phyloP scores from a whole-genome alignment of 169 alveolate genomes.

The Plasmodium chabaudi region DNA sequence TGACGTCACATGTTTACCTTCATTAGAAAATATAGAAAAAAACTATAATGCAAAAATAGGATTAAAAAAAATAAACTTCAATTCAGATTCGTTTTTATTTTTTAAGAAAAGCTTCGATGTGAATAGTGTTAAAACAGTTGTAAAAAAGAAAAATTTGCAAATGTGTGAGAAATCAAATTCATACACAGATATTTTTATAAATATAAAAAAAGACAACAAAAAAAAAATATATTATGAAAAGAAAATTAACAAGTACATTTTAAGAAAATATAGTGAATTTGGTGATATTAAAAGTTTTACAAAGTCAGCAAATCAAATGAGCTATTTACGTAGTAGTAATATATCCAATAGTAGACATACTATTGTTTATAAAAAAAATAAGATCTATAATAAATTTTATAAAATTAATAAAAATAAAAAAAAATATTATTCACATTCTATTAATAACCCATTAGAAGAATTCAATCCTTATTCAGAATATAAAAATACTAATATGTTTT shows the following conservation, averaged over 20 bases:
- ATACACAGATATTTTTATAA: slow-evolving; percentile 26
- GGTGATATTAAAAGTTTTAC: slow-evolving; percentile 3
- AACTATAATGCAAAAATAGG: not conserved
- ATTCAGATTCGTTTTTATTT: slow-evolving; percentile 21
- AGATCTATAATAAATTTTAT: not conserved
- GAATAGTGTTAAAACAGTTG: not conserved
- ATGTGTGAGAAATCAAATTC: slow-evolving; percentile 31
- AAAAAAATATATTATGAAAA: slow-evolving; percentile 4
- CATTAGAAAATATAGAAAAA: not conserved
- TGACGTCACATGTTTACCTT: too few species aligned
- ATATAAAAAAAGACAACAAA: slow-evolving; percentile 23
- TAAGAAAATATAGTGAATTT: slow-evolving; percentile 9
- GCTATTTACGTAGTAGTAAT: not conserved
- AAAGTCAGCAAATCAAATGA: not conserved
- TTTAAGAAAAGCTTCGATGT: not conserved
- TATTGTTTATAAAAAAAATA: not conserved
- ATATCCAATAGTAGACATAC: not conserved
- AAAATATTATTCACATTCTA: too few species aligned
- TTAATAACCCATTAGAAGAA: slow-evolving; percentile 6
- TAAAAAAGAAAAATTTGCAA: not conserved
- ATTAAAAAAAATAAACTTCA: slow-evolving; percentile 4
- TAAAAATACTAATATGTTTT: not conserved
- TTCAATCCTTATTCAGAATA: slow-evolving; percentile 5
- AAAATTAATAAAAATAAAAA: not conserved
- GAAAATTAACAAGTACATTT: slow-evolving; percentile 13